A percentile compares a stretch with the other conserved stretches of the same genome.
Evolutionary conservation across 495 filamentous ascomycete species (phyloP).

Genomic region (Aspergillus kassunensis): DNA sequence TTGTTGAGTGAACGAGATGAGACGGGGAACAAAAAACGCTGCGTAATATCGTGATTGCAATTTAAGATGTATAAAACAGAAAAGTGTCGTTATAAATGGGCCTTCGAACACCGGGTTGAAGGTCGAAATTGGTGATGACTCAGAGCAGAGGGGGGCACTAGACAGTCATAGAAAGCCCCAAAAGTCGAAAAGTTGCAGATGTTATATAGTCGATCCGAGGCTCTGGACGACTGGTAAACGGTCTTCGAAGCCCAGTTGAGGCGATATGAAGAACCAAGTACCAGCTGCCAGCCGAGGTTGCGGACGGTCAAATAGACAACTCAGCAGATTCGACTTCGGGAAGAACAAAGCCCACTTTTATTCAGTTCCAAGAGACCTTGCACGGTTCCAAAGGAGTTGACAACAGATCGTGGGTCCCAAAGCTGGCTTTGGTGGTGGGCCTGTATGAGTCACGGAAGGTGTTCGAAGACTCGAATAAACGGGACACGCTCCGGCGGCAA

Average conservation of each 20-base stretch:
- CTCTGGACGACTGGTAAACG: constrained; percentile 32
- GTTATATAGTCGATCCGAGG: constrained; percentile 24
- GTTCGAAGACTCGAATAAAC: constrained; percentile 20
- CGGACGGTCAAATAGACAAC: constrained; percentile 21
- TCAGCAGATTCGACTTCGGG: constrained; percentile 16
- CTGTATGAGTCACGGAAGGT: constrained; percentile 24
- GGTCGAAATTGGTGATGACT: constrained; percentile 34
- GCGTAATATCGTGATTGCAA: constrained; percentile 48
- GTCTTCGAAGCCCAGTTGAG: constrained; percentile 38
- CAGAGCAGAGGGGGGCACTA: constrained; percentile 30
- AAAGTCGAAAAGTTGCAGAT: constrained; percentile 11
- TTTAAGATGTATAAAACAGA: constrained; percentile 29
- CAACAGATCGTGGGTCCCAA: constrained; percentile 21
- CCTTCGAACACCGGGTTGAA: constrained; percentile 45
- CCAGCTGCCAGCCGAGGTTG: constrained; percentile 39
- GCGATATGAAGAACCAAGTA: constrained; percentile 38
- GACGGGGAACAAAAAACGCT: constrained; percentile 39
- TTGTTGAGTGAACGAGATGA: constrained; percentile 21
- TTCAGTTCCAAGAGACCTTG: constrained; percentile 18
- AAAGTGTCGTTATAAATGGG: constrained; percentile 25
- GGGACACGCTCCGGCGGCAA: constrained; percentile 9
- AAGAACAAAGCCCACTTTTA: constrained; percentile 12
- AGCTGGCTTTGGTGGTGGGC: constrained; percentile 17
- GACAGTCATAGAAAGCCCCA: constrained; percentile 34
- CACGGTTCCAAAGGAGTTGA: constrained; percentile 8